Evolutionary conservation across 1,284 basidiomycete species (phyloP).

Genomic region (Boletus sp.): DNA sequence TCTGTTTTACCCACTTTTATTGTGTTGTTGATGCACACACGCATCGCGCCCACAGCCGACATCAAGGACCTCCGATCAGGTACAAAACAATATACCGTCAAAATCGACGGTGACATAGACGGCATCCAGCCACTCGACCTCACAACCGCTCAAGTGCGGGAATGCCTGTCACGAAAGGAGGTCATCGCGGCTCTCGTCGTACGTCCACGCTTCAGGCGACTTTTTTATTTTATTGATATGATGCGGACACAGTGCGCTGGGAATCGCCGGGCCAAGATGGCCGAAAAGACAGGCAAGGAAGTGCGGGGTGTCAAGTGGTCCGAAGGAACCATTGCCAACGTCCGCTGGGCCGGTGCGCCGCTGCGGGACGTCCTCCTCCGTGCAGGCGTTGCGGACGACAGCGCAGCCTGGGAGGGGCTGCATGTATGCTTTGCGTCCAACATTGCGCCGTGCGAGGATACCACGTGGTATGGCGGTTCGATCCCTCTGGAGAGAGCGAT

Average conservation of each 20-base stretch:
- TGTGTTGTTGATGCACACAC: background rate
- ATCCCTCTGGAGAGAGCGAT: constrained; percentile 51
- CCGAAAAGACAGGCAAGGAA: constrained; percentile 44
- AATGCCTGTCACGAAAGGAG: constrained; percentile 40
- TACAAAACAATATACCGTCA: constrained; percentile 21
- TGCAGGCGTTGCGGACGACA: constrained; percentile 36
- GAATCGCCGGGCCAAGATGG: constrained; percentile 65
- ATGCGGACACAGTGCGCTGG: constrained; percentile 67
- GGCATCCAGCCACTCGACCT: constrained; percentile 14
- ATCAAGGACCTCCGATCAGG: constrained; percentile 25
- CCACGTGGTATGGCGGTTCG: constrained; percentile 57
- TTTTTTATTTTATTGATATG: too few species aligned
- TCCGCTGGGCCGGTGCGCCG: constrained; percentile 55
- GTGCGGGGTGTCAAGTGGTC: constrained; percentile 51
- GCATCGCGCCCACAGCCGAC: constrained; percentile 16
- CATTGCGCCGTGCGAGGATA: constrained; percentile 58
- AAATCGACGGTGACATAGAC: constrained; percentile 23
- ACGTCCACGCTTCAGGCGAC: constrained; percentile 22
- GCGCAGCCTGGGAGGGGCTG: constrained; percentile 28
- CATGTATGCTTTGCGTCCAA: constrained; percentile 64
- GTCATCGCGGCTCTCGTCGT: constrained; percentile 60
- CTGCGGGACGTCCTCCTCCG: constrained; percentile 51
- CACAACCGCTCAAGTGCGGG: constrained; percentile 37
- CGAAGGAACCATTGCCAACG: constrained; percentile 61
- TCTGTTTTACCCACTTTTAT: background rate